A percentile compares a stretch with the other conserved stretches of the same genome.
phyloP scores from a whole-genome alignment of 164 flowering plant species.

The Annona cherimola region DNA sequence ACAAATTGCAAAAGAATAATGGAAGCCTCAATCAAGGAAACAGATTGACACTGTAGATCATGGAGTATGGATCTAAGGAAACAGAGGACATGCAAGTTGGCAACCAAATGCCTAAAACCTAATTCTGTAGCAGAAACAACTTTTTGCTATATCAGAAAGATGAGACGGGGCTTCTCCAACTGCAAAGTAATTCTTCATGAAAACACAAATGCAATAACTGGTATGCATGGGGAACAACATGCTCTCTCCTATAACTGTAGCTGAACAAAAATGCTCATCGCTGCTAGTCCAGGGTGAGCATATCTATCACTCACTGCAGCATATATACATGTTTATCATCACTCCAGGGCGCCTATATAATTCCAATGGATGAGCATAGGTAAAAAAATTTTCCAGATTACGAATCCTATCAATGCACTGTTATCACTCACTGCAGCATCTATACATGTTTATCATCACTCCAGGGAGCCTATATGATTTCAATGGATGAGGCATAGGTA shows the following conservation, averaged over 20 bases:
- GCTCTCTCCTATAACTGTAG: too few species aligned
- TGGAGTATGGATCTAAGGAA: too few species aligned
- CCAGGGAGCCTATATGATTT: not conserved
- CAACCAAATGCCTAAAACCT: too few species aligned
- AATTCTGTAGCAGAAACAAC: too few species aligned
- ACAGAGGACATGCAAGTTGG: too few species aligned
- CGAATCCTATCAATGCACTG: not conserved
- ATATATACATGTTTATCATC: not conserved
- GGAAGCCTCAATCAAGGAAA: not conserved
- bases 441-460: not conserved
- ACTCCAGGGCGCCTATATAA: not conserved
- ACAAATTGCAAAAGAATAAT: too few species aligned
- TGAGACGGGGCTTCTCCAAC: too few species aligned
- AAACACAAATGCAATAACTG: too few species aligned
- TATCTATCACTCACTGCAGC: not conserved
- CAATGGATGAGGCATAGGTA: not conserved
- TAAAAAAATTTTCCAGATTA: not conserved
- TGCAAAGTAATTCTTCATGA: too few species aligned
- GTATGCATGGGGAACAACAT: too few species aligned
- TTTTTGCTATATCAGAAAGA: too few species aligned
- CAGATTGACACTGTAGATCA: not conserved
- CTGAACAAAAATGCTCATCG: too few species aligned
- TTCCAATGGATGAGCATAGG: not conserved
- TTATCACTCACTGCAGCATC: not conserved
- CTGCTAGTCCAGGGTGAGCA: not conserved